Evolutionary conservation across 805 yeast species (phyloP).

Genomic region (Kodamaea hsintzibuensis): DNA sequence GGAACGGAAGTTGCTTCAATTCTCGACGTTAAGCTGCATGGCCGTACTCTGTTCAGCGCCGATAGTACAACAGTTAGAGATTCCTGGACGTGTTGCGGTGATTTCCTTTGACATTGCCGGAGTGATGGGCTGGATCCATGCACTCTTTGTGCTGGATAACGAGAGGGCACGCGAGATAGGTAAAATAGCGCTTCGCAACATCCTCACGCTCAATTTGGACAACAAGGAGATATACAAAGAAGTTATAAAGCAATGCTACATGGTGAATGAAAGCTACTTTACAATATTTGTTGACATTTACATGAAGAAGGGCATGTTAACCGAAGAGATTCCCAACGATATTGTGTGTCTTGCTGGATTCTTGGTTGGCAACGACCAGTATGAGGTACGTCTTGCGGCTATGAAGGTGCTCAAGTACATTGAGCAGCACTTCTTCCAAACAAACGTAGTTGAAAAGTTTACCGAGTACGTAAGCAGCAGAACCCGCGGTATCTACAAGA

Average conservation of each 20-base stretch:
- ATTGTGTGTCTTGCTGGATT: slow-evolving; percentile 73
- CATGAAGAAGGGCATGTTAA: slow-evolving; percentile 38
- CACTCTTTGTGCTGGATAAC: slow-evolving; percentile 60
- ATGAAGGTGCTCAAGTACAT: slow-evolving; percentile 65
- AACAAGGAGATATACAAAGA: slow-evolving; percentile 54
- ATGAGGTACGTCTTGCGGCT: slow-evolving; percentile 69
- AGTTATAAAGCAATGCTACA: slow-evolving; percentile 70
- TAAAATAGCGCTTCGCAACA: slow-evolving; percentile 64
- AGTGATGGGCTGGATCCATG: slow-evolving; percentile 77
- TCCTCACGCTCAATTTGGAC: slow-evolving; percentile 60
- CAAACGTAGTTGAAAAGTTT: slow-evolving; percentile 52
- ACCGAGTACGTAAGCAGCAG: slow-evolving; percentile 71
- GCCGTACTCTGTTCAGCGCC: slow-evolving; percentile 78
- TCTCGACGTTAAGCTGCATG: slow-evolving; percentile 80
- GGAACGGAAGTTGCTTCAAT: slow-evolving; percentile 68
- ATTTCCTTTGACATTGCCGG: slow-evolving; percentile 71
- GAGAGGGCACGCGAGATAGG: slow-evolving; percentile 65
- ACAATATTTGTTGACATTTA: slow-evolving; percentile 67
- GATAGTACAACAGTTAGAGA: slow-evolving; percentile 49
- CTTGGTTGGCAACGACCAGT: slow-evolving; percentile 73
- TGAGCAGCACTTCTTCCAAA: slow-evolving; percentile 50
- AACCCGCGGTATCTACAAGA: slow-evolving; percentile 81
- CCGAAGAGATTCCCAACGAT: slow-evolving; percentile 47
- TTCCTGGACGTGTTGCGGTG: slow-evolving; percentile 32
- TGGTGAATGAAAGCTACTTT: slow-evolving; percentile 60